These are phyloP conservation scores for Phytophthora agathidicida DNA, from an alignment of 352 stramenopile genomes.

Conservation along the genomic window DNA sequence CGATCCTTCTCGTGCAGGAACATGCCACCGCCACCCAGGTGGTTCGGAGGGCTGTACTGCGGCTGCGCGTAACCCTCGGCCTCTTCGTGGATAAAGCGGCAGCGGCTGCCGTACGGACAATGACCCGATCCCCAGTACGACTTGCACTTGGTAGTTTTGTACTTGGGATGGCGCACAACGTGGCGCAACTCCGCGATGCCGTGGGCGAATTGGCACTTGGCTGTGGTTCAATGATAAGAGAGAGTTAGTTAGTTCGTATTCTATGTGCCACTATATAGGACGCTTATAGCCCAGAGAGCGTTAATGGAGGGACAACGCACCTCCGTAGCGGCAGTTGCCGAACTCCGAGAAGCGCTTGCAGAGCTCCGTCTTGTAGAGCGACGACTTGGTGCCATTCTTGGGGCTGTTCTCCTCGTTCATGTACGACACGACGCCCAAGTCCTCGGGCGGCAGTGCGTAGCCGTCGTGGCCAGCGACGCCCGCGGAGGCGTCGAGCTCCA, in stretches of 20 bases:
- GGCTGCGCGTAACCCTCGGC: conserved; percentile 61
- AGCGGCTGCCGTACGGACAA: conserved; percentile 87
- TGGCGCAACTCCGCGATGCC: conserved; percentile 80
- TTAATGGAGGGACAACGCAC: conserved; percentile 22
- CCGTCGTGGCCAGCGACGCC: conserved; percentile 29
- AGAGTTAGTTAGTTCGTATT: no score
- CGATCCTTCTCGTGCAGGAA: conserved; percentile 68
- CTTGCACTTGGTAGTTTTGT: conserved; percentile 94
- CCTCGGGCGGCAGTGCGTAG: conserved; percentile 55
- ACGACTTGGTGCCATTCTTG: conserved; percentile 87
- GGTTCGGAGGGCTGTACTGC: conserved; percentile 55
- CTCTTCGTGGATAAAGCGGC: conserved; percentile 90
- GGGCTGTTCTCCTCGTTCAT: conserved; percentile 84
- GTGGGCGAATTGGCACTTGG: conserved; percentile 90
- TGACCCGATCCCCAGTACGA: conserved; percentile 90
- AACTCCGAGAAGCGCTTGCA: conserved; percentile 90
- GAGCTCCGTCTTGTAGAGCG: conserved; percentile 89
- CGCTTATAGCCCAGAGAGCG: no score
- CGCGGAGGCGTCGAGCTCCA: conserved; percentile 66
- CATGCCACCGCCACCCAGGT: conserved; percentile 47
- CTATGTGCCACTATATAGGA: no score
- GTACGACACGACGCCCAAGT: conserved; percentile 46
- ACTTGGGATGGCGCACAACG: conserved; percentile 89
- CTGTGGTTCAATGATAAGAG: conserved; percentile 29
- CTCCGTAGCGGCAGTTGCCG: conserved; percentile 87